Percentiles rank a stretch among this genome's conserved stretches.
These are phyloP conservation scores for Stagonosporopsis chrysanthemi DNA, from an alignment of 2,329 filamentous ascomycete species.

Conservation along the genomic window DNA sequence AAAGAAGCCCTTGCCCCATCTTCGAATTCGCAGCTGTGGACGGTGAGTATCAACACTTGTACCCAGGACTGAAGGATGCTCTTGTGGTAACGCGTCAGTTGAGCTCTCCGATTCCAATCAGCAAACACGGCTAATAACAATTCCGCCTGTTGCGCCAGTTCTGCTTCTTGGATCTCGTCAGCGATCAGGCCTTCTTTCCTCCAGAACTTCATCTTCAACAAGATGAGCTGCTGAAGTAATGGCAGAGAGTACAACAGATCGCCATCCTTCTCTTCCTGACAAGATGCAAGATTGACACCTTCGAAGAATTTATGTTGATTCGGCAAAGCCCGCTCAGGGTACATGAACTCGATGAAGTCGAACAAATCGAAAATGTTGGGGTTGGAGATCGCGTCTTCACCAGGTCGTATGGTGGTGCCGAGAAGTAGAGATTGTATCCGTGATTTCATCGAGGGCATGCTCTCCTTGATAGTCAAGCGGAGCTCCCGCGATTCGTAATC, in stretches of 20 bases:
- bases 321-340: slow-evolving; percentile 56
- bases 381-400: slow-evolving; percentile 70
- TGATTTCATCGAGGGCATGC: slow-evolving; percentile 63
- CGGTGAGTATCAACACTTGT: slow-evolving; percentile 81
- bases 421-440: slow-evolving; percentile 70
- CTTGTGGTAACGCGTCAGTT: slow-evolving; percentile 64
- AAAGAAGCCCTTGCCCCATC: slow-evolving; percentile 75
- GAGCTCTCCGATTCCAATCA: slow-evolving; percentile 69
- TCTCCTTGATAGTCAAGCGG: slow-evolving; percentile 74
- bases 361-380: slow-evolving; percentile 89
- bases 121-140: slow-evolving; percentile 65
- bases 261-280: slow-evolving; percentile 64
- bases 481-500: slow-evolving; percentile 89
- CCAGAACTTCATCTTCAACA: slow-evolving; percentile 71
- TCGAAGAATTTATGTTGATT: slow-evolving; percentile 67
- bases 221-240: slow-evolving; percentile 76
- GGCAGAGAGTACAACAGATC: slow-evolving; percentile 71
- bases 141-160: slow-evolving; percentile 59
- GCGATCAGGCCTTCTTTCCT: slow-evolving; percentile 51
- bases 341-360: slow-evolving; percentile 80
- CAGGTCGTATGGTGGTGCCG: slow-evolving; percentile 73
- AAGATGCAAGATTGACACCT: slow-evolving; percentile 72
- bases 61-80: slow-evolving; percentile 83
- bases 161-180: slow-evolving; percentile 45
- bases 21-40: slow-evolving; percentile 82